A percentile compares a stretch with the other conserved stretches of the same genome.
Evolutionary conservation across 2,329 filamentous ascomycete genomes (phyloP).

Genomic region (Pseudogymnoascus sp.): DNA sequence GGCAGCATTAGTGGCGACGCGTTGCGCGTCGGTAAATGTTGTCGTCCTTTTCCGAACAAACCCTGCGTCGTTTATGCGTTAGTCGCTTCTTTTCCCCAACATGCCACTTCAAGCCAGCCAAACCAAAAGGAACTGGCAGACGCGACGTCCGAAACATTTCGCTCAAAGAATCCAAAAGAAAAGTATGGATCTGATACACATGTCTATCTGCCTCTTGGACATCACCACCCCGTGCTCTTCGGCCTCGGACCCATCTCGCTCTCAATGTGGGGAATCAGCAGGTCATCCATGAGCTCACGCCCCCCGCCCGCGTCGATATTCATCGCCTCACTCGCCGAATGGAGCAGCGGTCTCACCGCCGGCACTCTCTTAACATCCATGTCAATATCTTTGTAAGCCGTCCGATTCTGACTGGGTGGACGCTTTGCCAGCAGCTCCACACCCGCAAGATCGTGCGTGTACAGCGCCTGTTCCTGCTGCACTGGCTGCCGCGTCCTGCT

Average conservation of each 20-base stretch:
- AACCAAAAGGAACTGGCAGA: too few species aligned
- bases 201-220: too few species aligned
- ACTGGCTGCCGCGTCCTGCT: background rate
- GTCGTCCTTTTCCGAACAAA: too few species aligned
- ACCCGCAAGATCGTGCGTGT: slow-evolving; percentile 1
- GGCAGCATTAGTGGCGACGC: too few species aligned
- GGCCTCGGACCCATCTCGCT: background rate
- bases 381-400: background rate
- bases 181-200: too few species aligned
- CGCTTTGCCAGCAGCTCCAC: background rate
- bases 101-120: too few species aligned
- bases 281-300: background rate
- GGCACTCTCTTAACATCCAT: background rate
- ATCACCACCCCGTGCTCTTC: background rate
- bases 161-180: too few species aligned
- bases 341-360: background rate
- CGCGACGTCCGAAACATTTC: too few species aligned
- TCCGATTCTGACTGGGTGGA: background rate
- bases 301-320: background rate
- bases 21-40: too few species aligned
- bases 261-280: background rate
- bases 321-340: background rate
- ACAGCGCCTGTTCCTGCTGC: background rate
- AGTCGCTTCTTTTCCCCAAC: too few species aligned
- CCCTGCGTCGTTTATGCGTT: too few species aligned